Evolutionary conservation across 1,284 basidiomycete species (phyloP).

Genomic region (Cryptococcus sp.): DNA sequence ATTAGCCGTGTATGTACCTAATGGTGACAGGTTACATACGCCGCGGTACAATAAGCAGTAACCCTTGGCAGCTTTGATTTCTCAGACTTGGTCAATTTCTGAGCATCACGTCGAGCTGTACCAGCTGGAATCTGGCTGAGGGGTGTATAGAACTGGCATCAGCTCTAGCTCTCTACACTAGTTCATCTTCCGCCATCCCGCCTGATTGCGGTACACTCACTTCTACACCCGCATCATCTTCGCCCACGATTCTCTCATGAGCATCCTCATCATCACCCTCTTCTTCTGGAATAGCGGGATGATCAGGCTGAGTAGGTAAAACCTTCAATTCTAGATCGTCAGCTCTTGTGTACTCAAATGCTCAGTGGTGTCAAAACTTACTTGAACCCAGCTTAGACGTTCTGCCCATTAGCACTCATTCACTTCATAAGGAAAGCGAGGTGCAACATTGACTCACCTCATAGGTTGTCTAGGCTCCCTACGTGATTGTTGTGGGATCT

Average conservation of each 20-base stretch:
- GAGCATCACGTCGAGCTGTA: constrained; percentile 83
- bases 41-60: constrained; percentile 90
- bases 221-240: constrained; percentile 58
- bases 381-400: constrained; percentile 63
- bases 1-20: constrained; percentile 1
- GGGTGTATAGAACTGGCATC: constrained; percentile 72
- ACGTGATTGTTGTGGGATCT: constrained; percentile 28
- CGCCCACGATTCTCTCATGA: constrained; percentile 16
- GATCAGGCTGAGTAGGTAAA: constrained; percentile 81
- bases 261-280: constrained; percentile 51
- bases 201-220: constrained; percentile 46
- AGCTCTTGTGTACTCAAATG: neutral
- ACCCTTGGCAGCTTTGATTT: constrained; percentile 90
- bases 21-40: constrained; percentile 52
- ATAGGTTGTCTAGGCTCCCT: constrained; percentile 45
- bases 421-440: neutral
- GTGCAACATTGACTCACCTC: constrained; percentile 30
- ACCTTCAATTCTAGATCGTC: constrained; percentile 80
- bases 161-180: neutral
- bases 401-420: constrained; percentile 20
- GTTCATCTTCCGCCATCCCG: neutral
- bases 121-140: constrained; percentile 90
- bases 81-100: constrained; percentile 85
- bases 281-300: constrained; percentile 54
- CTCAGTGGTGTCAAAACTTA: constrained; percentile 10